These are phyloP conservation scores for Phlegmacium glaucopus DNA, from an alignment of 768 basidiomycete species.

Conservation along the genomic window DNA sequence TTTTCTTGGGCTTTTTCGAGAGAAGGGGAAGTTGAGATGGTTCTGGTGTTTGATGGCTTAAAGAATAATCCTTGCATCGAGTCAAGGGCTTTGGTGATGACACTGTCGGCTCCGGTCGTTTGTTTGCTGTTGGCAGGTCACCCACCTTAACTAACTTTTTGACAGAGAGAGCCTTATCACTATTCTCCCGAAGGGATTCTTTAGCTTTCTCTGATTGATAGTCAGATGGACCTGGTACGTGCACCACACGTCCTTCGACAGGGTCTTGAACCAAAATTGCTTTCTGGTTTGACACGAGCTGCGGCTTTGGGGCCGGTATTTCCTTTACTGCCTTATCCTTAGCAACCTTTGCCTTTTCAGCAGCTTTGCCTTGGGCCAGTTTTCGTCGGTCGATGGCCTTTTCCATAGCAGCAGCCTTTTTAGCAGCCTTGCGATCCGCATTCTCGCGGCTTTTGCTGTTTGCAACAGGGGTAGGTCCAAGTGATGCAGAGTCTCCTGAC, in stretches of 20 bases:
- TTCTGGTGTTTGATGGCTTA: constrained; percentile 19
- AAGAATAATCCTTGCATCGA: constrained; percentile 8
- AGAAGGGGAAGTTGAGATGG: constrained; percentile 68
- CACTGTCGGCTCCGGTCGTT: constrained; percentile 9
- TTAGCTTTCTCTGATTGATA: constrained; percentile 4
- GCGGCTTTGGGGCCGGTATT: constrained; percentile 25
- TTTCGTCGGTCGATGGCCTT: constrained; percentile 61
- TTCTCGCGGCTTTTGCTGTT: constrained; percentile 49
- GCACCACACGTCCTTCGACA: background rate
- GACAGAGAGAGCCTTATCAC: constrained; percentile 1
- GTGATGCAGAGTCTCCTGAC: constrained; percentile 23
- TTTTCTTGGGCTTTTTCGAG: constrained; percentile 84
- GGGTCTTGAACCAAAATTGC: background rate
- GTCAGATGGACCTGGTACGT: too few species aligned
- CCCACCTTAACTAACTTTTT: constrained; percentile 8
- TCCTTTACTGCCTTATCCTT: constrained; percentile 38
- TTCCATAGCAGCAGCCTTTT: constrained; percentile 59
- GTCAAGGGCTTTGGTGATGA: constrained; percentile 3
- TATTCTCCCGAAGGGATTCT: background rate
- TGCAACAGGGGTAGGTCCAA: constrained; percentile 28
- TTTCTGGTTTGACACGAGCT: constrained; percentile 1
- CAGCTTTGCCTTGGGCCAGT: constrained; percentile 55
- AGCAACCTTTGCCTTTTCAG: constrained; percentile 48
- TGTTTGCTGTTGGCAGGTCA: constrained; percentile 1
- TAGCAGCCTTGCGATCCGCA: constrained; percentile 59